Evolutionary conservation across 768 basidiomycete species (phyloP), one percentile per base, ranked within the genome.

Genomic region (Suillus tomentosus): DNA sequence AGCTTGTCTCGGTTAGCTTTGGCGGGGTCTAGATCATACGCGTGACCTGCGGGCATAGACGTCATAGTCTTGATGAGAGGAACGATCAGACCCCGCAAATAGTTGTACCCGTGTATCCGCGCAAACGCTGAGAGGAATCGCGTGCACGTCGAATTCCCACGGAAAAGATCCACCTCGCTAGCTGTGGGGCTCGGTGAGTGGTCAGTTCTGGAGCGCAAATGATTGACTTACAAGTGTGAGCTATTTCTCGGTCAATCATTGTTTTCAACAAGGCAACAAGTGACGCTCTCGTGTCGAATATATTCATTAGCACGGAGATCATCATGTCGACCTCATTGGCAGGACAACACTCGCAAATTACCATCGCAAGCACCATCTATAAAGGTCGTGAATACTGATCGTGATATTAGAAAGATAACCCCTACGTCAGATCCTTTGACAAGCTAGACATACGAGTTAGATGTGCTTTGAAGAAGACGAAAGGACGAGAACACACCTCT

Each of bases 61-160:
- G 82, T 76, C 84, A 97, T 91, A 24, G 84, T 85, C 67, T 88
- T 84, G 66, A 97, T 82, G 37, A 96, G 80, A 3, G 94, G 93
- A 50, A 84, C 79, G 54, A 96, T 84, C 27, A 96, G 81, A 53
- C 83, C 85, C 22, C 95, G 85, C n/a, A 97, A 80, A 74, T 96
- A 97, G 63, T 89, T 88, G 74, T 96, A 97, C 5, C 95, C 96
- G 65, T 95, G 93, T n/a, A 91, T 86, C 71, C 84, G 88, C 4
- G 92, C 93, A 69, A 96, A 96, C 2, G 88, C 86, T 7, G 93
- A 93, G 53, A 97, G 78, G 64, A 98, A 89, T 50, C 91, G 81
- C n/a, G 91, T 92, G 69, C 89, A 94, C 1, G 91, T 92, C 3
- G 91, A 90, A 74, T 96, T 97, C 65, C 91, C 83, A 58, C 96